Conservation (phyloP, 768 basidiomycete genomes). For the Pisolithus orientalis region DNA sequence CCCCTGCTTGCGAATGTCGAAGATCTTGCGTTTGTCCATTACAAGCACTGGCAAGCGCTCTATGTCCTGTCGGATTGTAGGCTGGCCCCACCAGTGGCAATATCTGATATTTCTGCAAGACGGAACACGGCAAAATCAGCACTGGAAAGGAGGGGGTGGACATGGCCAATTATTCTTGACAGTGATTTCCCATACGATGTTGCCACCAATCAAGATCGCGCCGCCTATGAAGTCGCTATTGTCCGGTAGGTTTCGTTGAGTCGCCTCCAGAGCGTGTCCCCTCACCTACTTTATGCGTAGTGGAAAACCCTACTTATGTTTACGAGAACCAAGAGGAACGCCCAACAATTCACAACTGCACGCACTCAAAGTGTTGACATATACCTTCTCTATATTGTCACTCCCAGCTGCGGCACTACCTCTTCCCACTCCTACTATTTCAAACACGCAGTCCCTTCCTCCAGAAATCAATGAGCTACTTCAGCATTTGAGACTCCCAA, state of each 20-base stretch:
- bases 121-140: constrained; percentile 18
- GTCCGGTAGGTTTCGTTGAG: constrained; percentile 12
- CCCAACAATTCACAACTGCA: constrained; percentile 60
- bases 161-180: constrained; percentile 41
- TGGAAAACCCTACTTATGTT: constrained; percentile 43
- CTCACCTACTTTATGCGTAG: constrained; percentile 11
- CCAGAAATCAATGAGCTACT: constrained; percentile 55
- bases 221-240: constrained; percentile 26
- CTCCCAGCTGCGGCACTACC: constrained; percentile 36
- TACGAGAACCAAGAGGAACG: constrained; percentile 36
- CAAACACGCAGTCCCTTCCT: constrained; percentile 26
- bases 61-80: constrained; percentile 17
- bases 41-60: constrained; percentile 22
- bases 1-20: neutral
- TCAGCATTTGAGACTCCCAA: constrained; percentile 58
- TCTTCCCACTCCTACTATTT: constrained; percentile 22
- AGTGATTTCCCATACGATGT: constrained; percentile 22
- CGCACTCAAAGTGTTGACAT: constrained; percentile 34
- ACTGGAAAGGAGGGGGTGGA: constrained; percentile 31
- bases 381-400: constrained; percentile 50
- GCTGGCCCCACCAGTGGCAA: constrained; percentile 7
- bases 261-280: neutral
- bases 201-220: constrained; percentile 15
- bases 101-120: constrained; percentile 9
- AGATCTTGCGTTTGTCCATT: constrained; percentile 14